phyloP scores from a whole-genome alignment of 2,329 filamentous ascomycete species.

The Fusarium sp. region DNA sequence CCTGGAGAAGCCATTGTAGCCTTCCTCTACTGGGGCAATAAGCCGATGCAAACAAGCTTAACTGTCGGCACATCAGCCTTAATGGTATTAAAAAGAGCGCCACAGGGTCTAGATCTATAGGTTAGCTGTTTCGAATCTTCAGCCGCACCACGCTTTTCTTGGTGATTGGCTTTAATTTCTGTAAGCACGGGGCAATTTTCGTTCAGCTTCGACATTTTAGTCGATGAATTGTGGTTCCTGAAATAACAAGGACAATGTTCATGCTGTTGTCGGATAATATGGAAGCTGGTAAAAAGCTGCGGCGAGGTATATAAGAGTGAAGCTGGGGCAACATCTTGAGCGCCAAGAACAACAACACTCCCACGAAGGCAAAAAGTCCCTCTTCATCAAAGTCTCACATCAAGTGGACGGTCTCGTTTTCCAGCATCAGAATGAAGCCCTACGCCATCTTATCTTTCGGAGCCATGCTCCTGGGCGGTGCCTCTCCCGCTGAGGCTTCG shows the following conservation, averaged over 20 bases:
- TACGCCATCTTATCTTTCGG: background rate
- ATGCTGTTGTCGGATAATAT: background rate
- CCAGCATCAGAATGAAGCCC: background rate
- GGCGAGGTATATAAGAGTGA: background rate
- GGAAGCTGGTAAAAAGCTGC: no score
- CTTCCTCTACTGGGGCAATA: background rate
- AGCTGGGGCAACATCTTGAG: background rate
- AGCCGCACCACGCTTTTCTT: background rate
- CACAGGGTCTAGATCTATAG: constrained; percentile 1
- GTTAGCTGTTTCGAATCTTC: background rate
- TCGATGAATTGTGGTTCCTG: background rate
- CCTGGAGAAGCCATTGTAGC: background rate
- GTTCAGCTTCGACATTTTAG: background rate
- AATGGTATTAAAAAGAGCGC: background rate
- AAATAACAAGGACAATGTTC: background rate
- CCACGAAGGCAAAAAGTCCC: no score
- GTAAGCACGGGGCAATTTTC: constrained; percentile 13
- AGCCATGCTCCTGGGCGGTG: background rate
- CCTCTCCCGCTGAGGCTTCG: background rate
- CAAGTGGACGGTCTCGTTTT: background rate
- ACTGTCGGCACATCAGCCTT: background rate
- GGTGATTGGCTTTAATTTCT: background rate
- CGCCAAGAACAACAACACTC: no score
- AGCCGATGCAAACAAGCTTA: background rate
- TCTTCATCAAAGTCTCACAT: no score